These are phyloP conservation scores for Neophaeococcomyces aloes DNA, from an alignment of 2,329 filamentous ascomycete genomes.

Conservation along the genomic window DNA sequence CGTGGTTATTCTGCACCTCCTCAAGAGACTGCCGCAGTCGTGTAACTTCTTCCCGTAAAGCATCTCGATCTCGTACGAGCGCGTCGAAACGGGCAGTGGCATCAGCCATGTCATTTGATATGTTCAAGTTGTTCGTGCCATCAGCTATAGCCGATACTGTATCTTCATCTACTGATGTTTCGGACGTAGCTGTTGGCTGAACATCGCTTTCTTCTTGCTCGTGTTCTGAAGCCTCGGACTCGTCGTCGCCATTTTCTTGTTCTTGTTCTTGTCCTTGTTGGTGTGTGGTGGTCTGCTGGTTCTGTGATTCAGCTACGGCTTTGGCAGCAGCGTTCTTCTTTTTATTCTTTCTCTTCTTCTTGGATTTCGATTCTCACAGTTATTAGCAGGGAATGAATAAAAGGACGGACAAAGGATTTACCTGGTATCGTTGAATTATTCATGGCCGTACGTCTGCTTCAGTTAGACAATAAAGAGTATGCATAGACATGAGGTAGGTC, in stretches of 20 bases:
- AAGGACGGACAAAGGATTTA: too few species aligned
- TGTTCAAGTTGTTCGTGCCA: conserved; percentile 9
- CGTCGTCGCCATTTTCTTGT: conserved; percentile 16
- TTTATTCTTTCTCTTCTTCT: conserved; percentile 21
- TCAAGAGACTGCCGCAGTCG: conserved; percentile 74
- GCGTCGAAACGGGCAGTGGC: conserved; percentile 52
- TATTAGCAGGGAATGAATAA: too few species aligned
- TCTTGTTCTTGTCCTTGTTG: neutral
- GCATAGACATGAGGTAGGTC: too few species aligned
- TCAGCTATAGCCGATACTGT: conserved; percentile 8
- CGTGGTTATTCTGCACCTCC: conserved; percentile 63
- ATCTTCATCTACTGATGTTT: conserved; percentile 7
- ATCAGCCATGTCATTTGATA: conserved; percentile 8
- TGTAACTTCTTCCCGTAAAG: conserved; percentile 68
- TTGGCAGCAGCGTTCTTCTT: conserved; percentile 12
- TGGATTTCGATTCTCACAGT: conserved; percentile 19
- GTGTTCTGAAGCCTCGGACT: conserved; percentile 9
- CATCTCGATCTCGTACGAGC: conserved; percentile 71
- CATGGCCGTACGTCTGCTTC: too few species aligned
- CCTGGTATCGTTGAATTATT: too few species aligned
- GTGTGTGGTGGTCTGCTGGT: conserved; percentile 5
- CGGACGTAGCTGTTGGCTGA: neutral
- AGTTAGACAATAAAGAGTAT: too few species aligned
- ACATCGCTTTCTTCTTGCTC: conserved; percentile 10
- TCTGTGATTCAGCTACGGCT: conserved; percentile 7